Base-by-base conservation (phyloP, 257 asterid genomes). In the Solanum neorickii region DNA sequence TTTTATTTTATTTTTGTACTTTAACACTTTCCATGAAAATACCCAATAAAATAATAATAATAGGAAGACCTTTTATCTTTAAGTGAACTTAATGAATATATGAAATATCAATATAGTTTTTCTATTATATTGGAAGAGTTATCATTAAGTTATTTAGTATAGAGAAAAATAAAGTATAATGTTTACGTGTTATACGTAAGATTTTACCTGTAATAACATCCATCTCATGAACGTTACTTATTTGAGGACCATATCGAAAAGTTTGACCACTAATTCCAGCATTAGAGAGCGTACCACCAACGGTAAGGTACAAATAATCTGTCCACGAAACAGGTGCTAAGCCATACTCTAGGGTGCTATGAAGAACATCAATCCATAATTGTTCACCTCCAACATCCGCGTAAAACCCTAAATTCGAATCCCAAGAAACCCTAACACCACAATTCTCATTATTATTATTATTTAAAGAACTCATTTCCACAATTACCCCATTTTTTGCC, bases 201-300 rank as follows among this genome's bases (percentile, higher is more conserved):
- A 82, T 5, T 70, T 7, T 80, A 95, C 98, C 98, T 21, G 97
- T 95, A 52, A 95, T 73, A 56, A 93, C 93, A 60, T 94, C 98
- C 88, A 95, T 80, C 86, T 94, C 96, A 83, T 89, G 91, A 62
- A 94, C 97, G 83, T 94, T 94, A 92, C 84, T 89, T 35, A 95
- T 94, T 70, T 94, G 98, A 88, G 98, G 98, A 12, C 98, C 98
- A 88, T 94, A 68, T 0, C 88, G 87, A 37, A 93, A 95, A 0
- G 95, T 69, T 42, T 95, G 98, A 2, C 98, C 98, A 88, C 98
- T 92, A 9, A 95, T 91, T 9, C 98, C 98, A 0, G 85, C 98
- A 69, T 95, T 95, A 25, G 98, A 95, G 13, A 95, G 94, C 1
- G 98, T 94, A 23, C 98, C 98, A 0, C 98, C 98, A 59, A 94